phyloP scores from a whole-genome alignment of 176 grass and related monocot genomes.

The Juncus effusus region DNA sequence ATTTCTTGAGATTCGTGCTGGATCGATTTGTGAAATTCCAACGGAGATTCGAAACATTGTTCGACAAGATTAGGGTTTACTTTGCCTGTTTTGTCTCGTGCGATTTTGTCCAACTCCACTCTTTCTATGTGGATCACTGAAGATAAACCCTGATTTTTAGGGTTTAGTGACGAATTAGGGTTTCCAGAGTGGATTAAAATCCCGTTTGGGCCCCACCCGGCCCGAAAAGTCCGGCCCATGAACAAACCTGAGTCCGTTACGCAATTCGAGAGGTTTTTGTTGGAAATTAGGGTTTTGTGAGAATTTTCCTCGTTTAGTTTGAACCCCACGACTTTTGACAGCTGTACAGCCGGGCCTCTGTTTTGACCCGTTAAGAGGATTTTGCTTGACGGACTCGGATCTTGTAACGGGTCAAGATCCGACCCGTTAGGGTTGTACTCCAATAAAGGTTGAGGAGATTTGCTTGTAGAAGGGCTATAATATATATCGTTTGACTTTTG shows the following conservation, averaged over 20 bases:
- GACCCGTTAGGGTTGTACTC: constrained; percentile 64
- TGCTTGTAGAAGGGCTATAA: constrained; percentile 34
- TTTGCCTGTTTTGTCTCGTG: constrained; percentile 57
- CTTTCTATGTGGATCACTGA: constrained; percentile 81
- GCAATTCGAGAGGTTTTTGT: constrained; percentile 53
- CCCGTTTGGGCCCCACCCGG: constrained; percentile 91
- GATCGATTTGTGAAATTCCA: constrained; percentile 71
- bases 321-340: constrained; percentile 82
- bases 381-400: constrained; percentile 23
- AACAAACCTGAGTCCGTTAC: constrained; percentile 83
- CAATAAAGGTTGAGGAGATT: constrained; percentile 55
- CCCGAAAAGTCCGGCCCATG: constrained; percentile 91
- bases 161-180: constrained; percentile 33
- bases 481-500: constrained; percentile 43
- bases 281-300: constrained; percentile 62
- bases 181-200: constrained; percentile 83
- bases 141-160: constrained; percentile 46
- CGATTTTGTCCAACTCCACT: constrained; percentile 54
- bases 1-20: constrained; percentile 45
- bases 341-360: constrained; percentile 52
- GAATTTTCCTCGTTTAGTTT: constrained; percentile 52
- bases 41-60: constrained; percentile 52
- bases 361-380: constrained; percentile 81
- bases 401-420: constrained; percentile 38
- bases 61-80: constrained; percentile 60